A percentile compares a stretch with the other conserved stretches of the same genome.
Evolutionary conservation across 192 early-diverging fungal species (phyloP).

Genomic region (Backusella tuberculispora): DNA sequence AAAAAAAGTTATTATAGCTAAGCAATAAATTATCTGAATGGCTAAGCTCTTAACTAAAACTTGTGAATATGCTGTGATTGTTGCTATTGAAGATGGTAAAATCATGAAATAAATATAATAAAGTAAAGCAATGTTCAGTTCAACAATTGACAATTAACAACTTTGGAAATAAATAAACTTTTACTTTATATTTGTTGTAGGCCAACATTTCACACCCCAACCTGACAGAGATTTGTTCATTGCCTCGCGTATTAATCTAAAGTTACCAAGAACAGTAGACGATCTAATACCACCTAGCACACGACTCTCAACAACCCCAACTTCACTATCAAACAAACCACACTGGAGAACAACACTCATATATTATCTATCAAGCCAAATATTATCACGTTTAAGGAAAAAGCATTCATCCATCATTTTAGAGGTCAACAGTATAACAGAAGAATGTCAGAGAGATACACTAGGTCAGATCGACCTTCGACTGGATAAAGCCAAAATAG

Average conservation of each 20-base stretch:
- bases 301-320: conserved; percentile 20
- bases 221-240: conserved; percentile 26
- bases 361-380: conserved; percentile 35
- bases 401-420: conserved; percentile 20
- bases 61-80: conserved; percentile 36
- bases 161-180: no score
- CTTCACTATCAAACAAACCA: background rate
- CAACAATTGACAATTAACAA: background rate
- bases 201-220: conserved; percentile 14
- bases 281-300: conserved; percentile 38
- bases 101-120: background rate
- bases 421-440: conserved; percentile 18
- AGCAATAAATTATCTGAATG: conserved; percentile 14
- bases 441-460: background rate
- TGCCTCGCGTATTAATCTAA: conserved; percentile 26
- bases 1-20: no score
- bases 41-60: conserved; percentile 33
- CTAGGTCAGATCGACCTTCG: background rate
- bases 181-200: conserved; percentile 1
- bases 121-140: background rate
- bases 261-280: conserved; percentile 24
- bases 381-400: conserved; percentile 24
- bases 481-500: conserved; percentile 29
- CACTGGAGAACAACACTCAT: conserved; percentile 32
- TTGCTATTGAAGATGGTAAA: conserved; percentile 41